Evolutionary conservation across 176 grass and related monocot genomes (phyloP), one percentile per base, ranked within the genome.

Genomic region (Aegilops speltoides): DNA sequence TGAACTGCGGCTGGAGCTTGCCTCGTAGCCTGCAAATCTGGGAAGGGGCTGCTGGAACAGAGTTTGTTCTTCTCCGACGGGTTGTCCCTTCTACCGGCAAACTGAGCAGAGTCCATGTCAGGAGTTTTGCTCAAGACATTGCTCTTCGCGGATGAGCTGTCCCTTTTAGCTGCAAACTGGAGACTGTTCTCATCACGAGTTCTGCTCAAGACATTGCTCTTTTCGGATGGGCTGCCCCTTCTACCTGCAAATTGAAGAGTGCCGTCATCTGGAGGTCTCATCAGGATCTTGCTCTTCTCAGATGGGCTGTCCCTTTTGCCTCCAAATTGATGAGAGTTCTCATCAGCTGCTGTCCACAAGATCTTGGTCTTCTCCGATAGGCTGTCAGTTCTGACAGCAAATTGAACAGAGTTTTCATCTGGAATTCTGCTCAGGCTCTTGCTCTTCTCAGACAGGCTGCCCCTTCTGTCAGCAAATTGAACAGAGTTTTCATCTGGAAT

Each of bases 21-120:
- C 41, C 64, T 88, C 72, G 33, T 63, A 25, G 62, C 66, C 59
- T 89, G 81, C 25, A 87, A 80, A 80, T 77, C 54, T 67, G 83
- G 20, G 59, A 91, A 48, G 57, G 85, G 86, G 63, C 76, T 74
- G 73, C 73, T 62, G 68, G 54, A 84, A n/a, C 71, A 43, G 32
- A 38, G 60, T 67, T 85, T 93, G 57, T 29, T 91, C 82, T 77
- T 78, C 81, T 57, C 77, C 36, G 85, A 23, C 38, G 37, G 23
- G 79, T 8, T 31, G 80, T 50, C 52, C 8, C 11, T 54, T 62
- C 79, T 64, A 46, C 45, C 80, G 56, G 29, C 65, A 4, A 82
- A 25, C 48, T 54, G 28, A 23, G 54, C 65, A 82, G 9, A 82
- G 43, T 82, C 52, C 43, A 70, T 31, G 3, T 70, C 45, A 16